Base-by-base conservation (phyloP, 2,329 filamentous ascomycete genomes). In the Dactylellina cionopaga region DNA sequence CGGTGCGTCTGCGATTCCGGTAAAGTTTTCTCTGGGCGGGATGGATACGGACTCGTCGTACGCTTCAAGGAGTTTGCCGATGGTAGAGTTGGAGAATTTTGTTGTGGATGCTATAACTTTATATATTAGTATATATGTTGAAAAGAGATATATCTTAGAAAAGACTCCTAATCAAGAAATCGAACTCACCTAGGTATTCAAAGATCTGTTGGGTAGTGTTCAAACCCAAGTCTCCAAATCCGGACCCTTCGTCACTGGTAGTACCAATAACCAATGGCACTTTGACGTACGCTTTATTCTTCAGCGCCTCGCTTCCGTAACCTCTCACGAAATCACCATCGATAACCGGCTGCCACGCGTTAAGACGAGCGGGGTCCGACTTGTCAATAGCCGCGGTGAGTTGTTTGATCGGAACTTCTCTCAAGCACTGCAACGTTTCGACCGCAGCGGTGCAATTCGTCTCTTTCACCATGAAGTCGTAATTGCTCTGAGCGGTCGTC, bases 381-480 rank as follows among this genome's bases (percentile, higher is more conserved):
- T 79, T 75, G 59, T 83, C 83, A 13, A 91, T 83, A 27, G 80
- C 80, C 1, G 80, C 76, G 68, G 88, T 85, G 75, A 90, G 86
- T 0, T 81, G 84, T 5, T 85, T 81, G 78, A 89, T 90, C 27
- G 85, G 82, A 1, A 88, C 80, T 0, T 79, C 79, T 17, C 91
- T 88, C 7, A 95, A 84, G 78, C 90, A 92, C n/a, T 83, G 82
- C 5, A 92, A 82, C 0, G 86, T 87, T 76, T 90, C 85, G 0
- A 79, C 76, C 0, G 84, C 80, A 2, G 81, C 78, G 1, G 83
- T 80, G 80, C 91, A 95, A n/a, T 60, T 87, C 0, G 87, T 87
- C 19, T 83, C 81, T 1, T 79, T 76, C 5, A 89, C 86, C 1
- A 92, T 85, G 0, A 81, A 80, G 76, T 91, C 83, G 77, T 91